Evolutionary conservation across 164 flowering plant species (phyloP), one percentile per base, ranked within the genome.

Genomic region (Piper longum): DNA sequence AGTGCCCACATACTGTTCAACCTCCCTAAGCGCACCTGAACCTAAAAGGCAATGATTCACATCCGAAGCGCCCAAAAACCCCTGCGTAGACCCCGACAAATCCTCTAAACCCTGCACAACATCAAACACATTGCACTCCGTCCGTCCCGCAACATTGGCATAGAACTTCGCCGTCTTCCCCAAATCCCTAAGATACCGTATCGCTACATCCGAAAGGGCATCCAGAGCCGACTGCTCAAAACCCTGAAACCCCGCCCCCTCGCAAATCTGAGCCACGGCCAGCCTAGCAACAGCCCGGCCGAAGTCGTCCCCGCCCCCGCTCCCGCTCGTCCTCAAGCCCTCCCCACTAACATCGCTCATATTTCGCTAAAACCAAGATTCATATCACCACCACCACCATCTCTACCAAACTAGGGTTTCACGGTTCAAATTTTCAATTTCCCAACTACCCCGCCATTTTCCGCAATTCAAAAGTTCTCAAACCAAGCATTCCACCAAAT

Each of bases 261-360:
- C 89, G 51, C 98, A 87, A 56, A 87, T 73, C 67, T 88, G 98
- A 1, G 89, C 84, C 16, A 85, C 87, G 0, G 88, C 85, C 66
- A 88, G 71, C 72, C 71, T 85, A 4, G 92, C 83, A 71, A 88
- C 59, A 2, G 85, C 82, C 19, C 72, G 77, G 8, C 77, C 73
- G 61, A 81, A 91, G 6, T 80, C 83, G 19, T 80, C 82, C 0
- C 67, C 61, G 3, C 77, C 67, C 40, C 51, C 63, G 36, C 5
- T 59, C n/a, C 59, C 68, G 6, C 14, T 64, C 42, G 18, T 76
- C 70, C 67, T 61, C 74, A 75, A 81, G 72, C 61, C 81, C 77
- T 82, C 82, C 79, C 79, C 80, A 66, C 82, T 83, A 59, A 85
- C 91, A 85, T 82, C 71, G 85, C 74, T 88, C 97, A 90, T 87